A percentile compares a stretch with the other conserved stretches of the same genome.
Conservation (phyloP, 352 stramenopile genomes). For the Phytophthora cactorum region DNA sequence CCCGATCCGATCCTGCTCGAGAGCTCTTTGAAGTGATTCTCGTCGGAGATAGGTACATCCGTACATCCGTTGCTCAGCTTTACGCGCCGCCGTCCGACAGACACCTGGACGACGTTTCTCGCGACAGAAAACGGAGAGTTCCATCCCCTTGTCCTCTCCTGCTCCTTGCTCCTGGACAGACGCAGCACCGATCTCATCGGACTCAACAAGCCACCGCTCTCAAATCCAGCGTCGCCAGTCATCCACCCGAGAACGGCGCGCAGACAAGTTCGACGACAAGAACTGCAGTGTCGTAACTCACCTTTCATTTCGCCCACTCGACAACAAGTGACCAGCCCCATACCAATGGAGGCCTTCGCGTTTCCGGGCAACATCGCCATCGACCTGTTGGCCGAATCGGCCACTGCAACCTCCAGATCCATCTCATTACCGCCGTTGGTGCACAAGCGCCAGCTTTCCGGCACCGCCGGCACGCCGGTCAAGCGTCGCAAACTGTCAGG, state of each 20-base stretch:
- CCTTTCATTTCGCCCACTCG: constrained; percentile 32
- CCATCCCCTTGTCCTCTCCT: constrained; percentile 36
- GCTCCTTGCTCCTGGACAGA: constrained; percentile 26
- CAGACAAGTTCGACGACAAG: constrained; percentile 20
- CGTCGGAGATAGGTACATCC: constrained; percentile 15
- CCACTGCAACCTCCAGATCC: constrained; percentile 1
- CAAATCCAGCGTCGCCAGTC: constrained; percentile 43
- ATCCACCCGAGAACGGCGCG: constrained; percentile 21
- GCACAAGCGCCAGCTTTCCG: constrained; percentile 25
- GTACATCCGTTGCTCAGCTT: constrained; percentile 8
- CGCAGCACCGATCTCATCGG: constrained; percentile 28
- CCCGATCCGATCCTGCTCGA: constrained; percentile 17
- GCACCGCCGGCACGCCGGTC: constrained; percentile 5
- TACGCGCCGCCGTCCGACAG: constrained; percentile 3
- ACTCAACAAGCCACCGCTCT: constrained; percentile 41
- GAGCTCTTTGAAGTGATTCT: constrained; percentile 20
- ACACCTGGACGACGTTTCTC: constrained; percentile 7
- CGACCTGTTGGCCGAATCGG: constrained; percentile 1
- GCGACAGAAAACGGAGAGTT: constrained; percentile 36
- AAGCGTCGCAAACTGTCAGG: constrained; percentile 38
- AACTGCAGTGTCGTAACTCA: constrained; percentile 25
- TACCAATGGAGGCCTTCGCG: constrained; percentile 30
- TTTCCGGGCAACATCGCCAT: constrained; percentile 9
- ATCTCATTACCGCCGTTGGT: constrained; percentile 20
- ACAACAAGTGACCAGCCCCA: constrained; percentile 20